Evolutionary conservation across 345 rosid genomes (phyloP).

Genomic region (Salix udensis): DNA sequence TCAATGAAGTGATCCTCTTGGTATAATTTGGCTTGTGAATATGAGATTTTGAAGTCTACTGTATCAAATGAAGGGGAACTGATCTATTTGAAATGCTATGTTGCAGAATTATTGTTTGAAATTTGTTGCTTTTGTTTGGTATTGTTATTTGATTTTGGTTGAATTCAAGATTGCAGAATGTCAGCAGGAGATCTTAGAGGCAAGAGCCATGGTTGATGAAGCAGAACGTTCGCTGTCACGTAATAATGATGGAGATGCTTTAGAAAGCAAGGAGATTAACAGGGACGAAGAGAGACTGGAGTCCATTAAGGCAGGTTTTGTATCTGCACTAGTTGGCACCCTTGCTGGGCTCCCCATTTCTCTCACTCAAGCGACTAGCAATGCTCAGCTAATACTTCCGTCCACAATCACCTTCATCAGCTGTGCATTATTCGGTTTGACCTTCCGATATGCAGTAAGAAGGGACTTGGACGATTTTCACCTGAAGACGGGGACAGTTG

Average conservation of each 20-base stretch:
- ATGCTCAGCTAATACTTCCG: slow-evolving; percentile 57
- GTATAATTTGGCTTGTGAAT: not conserved
- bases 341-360: slow-evolving; percentile 59
- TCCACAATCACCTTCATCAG: slow-evolving; percentile 53
- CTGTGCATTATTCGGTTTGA: slow-evolving; percentile 85
- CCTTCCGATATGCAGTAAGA: slow-evolving; percentile 72
- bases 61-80: not conserved
- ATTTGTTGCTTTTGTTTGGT: not conserved
- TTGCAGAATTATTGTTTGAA: not conserved
- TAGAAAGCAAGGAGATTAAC: slow-evolving; percentile 22
- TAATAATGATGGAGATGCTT: slow-evolving; percentile 4
- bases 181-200: slow-evolving; percentile 67
- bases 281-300: slow-evolving; percentile 69
- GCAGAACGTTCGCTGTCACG: slow-evolving; percentile 55
- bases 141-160: not conserved
- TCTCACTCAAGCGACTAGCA: slow-evolving; percentile 47
- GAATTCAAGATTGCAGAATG: slow-evolving; percentile 66
- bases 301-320: slow-evolving; percentile 62
- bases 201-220: slow-evolving; percentile 70
- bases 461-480: slow-evolving; percentile 70
- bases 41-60: not conserved
- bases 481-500: slow-evolving; percentile 68
- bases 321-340: slow-evolving; percentile 78
- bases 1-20: not conserved
- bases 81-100: not conserved